Conservation (phyloP, 805 yeast species). For the Kodamaea laetipori region DNA sequence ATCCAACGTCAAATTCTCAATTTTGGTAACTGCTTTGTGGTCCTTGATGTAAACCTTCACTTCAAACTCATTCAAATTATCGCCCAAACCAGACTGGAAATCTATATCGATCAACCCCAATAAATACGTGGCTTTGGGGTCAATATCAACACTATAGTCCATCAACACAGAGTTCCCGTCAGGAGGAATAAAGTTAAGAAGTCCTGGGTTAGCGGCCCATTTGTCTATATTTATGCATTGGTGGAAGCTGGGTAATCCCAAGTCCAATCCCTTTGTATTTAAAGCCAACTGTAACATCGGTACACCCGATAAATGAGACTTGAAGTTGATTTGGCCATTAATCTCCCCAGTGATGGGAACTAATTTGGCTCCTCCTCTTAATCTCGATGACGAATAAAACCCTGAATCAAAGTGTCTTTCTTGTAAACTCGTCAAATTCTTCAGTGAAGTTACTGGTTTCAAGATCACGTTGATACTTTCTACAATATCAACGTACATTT, state of each 20-base stretch:
- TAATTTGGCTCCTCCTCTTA: conserved; percentile 19
- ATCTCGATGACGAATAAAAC: conserved; percentile 24
- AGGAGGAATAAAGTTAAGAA: conserved; percentile 78
- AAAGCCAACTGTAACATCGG: conserved; percentile 70
- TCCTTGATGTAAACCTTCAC: conserved; percentile 49
- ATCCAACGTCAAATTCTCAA: conserved; percentile 35
- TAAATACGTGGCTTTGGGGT: conserved; percentile 22
- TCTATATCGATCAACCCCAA: conserved; percentile 61
- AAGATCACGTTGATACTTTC: conserved; percentile 65
- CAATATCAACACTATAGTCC: conserved; percentile 62
- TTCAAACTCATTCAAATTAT: conserved; percentile 60
- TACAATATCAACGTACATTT: conserved; percentile 78
- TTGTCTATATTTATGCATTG: conserved; percentile 58
- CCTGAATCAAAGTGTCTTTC: conserved; percentile 23
- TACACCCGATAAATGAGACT: conserved; percentile 71
- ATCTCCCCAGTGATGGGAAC: conserved; percentile 55
- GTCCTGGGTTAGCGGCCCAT: conserved; percentile 52
- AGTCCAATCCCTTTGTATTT: conserved; percentile 42
- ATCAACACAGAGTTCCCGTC: conserved; percentile 72
- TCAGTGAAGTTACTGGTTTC: conserved; percentile 28
- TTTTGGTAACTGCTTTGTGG: conserved; percentile 30
- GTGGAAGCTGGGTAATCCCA: conserved; percentile 70
- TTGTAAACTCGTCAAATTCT: conserved; percentile 4
- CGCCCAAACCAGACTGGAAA: conserved; percentile 55
- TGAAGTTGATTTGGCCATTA: conserved; percentile 63